These are phyloP conservation scores for Sugiyamaella floridensis DNA, from an alignment of 805 yeast genomes.

Conservation along the genomic window DNA sequence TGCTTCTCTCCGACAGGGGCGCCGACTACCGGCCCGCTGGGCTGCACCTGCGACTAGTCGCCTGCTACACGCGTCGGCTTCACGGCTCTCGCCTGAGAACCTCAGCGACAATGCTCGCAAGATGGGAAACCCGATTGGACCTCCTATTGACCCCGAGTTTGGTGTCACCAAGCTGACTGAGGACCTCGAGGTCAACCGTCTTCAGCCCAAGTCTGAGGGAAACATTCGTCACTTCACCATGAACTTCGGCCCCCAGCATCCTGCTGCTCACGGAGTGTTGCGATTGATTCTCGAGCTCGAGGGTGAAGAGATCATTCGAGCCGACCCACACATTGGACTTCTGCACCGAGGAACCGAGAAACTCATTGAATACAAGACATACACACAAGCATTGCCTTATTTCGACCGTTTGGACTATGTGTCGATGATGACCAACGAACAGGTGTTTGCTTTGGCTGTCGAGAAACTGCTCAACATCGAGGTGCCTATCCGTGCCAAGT, in stretches of 20 bases:
- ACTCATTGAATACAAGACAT: constrained; percentile 78
- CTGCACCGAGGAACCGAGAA: constrained; percentile 87
- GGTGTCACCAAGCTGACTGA: constrained; percentile 28
- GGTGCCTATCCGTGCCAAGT: constrained; percentile 78
- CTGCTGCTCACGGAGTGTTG: constrained; percentile 91
- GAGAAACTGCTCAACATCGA: constrained; percentile 80
- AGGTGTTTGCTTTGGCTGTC: constrained; percentile 74
- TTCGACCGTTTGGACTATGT: constrained; percentile 82
- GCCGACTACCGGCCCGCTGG: neutral
- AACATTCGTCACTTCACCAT: constrained; percentile 82
- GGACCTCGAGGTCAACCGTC: constrained; percentile 21
- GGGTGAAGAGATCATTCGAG: constrained; percentile 81
- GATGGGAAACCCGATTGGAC: constrained; percentile 25
- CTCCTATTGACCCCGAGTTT: constrained; percentile 27
- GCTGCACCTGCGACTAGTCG: neutral
- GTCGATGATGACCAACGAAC: constrained; percentile 86
- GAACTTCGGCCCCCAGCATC: constrained; percentile 91
- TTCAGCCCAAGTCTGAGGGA: constrained; percentile 20
- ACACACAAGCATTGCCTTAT: constrained; percentile 82
- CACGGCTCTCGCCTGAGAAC: neutral
- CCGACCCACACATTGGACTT: constrained; percentile 86
- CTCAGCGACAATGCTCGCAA: neutral
- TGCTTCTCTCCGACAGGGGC: neutral
- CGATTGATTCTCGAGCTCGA: constrained; percentile 77
- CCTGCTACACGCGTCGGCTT: neutral